These are phyloP conservation scores for Penicillium concentricum DNA, from an alignment of 2,329 filamentous ascomycete species.

Conservation along the genomic window DNA sequence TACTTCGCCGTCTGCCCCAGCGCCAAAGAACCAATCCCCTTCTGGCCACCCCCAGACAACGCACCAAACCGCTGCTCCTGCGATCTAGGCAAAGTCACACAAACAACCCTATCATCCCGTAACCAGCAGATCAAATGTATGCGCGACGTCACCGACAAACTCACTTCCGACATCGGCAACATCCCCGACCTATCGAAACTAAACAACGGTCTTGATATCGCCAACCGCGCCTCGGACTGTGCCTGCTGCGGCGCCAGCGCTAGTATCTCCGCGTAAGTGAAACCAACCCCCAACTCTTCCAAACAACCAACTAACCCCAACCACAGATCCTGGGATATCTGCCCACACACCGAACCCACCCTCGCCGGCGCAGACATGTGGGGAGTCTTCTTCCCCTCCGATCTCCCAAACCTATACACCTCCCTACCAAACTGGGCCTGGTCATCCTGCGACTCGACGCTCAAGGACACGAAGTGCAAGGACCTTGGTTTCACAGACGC, in stretches of 20 bases:
- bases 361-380: slow-evolving; percentile 22
- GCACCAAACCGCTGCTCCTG: slow-evolving; percentile 40
- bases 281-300: background rate
- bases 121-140: slow-evolving; percentile 22
- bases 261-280: slow-evolving; percentile 34
- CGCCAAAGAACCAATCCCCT: slow-evolving; percentile 36
- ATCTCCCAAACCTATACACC: slow-evolving; percentile 19
- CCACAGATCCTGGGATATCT: slow-evolving; percentile 32
- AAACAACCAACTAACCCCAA: background rate
- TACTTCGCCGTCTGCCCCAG: slow-evolving; percentile 35
- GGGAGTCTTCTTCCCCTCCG: slow-evolving; percentile 20
- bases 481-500: slow-evolving; percentile 19
- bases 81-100: slow-evolving; percentile 34
- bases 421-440: slow-evolving; percentile 21
- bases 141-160: slow-evolving; percentile 17
- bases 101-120: slow-evolving; percentile 19
- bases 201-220: slow-evolving; percentile 21
- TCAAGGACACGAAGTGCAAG: slow-evolving; percentile 20
- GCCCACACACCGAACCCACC: slow-evolving; percentile 30
- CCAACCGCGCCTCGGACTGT: slow-evolving; percentile 29
- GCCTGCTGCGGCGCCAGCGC: slow-evolving; percentile 39
- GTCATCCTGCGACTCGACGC: slow-evolving; percentile 17
- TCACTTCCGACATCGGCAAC: slow-evolving; percentile 3
- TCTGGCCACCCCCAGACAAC: slow-evolving; percentile 38
- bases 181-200: slow-evolving; percentile 18